Percentiles rank a stretch among this genome's conserved stretches.
These are phyloP conservation scores for Mortierella alpina DNA, from an alignment of 192 early-diverging fungal genomes.

Conservation along the genomic window DNA sequence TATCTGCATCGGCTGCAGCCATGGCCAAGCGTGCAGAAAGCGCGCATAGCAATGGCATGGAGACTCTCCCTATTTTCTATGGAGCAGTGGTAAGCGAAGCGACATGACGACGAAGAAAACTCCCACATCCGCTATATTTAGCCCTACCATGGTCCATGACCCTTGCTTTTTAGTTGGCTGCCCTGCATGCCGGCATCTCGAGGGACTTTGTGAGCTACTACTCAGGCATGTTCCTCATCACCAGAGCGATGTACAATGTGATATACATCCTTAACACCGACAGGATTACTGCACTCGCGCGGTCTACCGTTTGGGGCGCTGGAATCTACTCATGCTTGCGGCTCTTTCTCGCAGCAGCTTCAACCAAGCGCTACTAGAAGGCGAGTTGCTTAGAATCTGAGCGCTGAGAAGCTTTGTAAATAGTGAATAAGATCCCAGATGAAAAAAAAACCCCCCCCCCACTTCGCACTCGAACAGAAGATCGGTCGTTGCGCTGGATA, in stretches of 20 bases:
- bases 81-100: constrained; percentile 11
- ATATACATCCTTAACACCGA: constrained; percentile 3
- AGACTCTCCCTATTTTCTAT: constrained; percentile 22
- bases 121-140: background rate
- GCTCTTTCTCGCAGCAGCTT: constrained; percentile 3
- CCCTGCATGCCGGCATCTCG: constrained; percentile 1
- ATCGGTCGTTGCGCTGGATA: constrained; percentile 8
- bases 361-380: background rate
- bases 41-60: constrained; percentile 24
- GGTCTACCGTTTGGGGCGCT: background rate
- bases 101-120: background rate
- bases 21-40: constrained; percentile 24
- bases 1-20: background rate
- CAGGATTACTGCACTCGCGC: background rate
- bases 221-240: background rate
- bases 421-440: background rate
- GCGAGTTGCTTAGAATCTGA: no score
- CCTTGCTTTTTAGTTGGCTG: background rate
- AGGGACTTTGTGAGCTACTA: constrained; percentile 4
- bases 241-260: background rate
- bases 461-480: constrained; percentile 30
- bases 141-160: background rate
- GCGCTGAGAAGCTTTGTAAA: no score
- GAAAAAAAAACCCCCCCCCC: background rate
- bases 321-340: background rate